Conservation (phyloP, 148 eudicot species). For the Rhododendron mucronatum region DNA sequence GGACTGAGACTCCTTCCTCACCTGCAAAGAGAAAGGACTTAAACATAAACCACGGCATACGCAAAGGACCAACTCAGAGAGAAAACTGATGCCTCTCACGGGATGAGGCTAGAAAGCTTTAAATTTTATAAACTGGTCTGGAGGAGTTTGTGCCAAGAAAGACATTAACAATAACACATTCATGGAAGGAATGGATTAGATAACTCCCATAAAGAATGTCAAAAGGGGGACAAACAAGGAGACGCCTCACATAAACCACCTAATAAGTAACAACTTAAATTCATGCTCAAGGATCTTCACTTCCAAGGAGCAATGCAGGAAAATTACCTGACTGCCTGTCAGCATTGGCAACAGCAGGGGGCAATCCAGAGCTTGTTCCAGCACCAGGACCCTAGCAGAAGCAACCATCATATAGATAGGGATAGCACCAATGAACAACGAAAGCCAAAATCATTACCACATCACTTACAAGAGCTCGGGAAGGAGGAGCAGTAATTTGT, state of each 20-base stretch:
- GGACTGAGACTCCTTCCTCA: slow-evolving; percentile 53
- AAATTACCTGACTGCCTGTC: slow-evolving; percentile 50
- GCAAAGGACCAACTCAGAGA: background rate
- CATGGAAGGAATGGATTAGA: background rate
- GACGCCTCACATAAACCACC: slow-evolving; percentile 3
- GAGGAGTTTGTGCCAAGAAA: background rate
- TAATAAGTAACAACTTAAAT: background rate
- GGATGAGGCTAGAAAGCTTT: background rate
- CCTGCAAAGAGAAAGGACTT: slow-evolving; percentile 30
- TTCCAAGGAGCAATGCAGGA: background rate
- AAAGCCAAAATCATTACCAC: background rate
- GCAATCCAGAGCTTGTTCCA: slow-evolving; percentile 71
- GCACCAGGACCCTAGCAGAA: slow-evolving; percentile 54
- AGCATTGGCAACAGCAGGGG: slow-evolving; percentile 59
- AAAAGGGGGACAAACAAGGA: background rate
- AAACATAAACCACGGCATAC: background rate
- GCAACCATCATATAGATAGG: slow-evolving; percentile 1
- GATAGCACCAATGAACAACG: background rate
- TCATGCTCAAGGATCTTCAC: background rate
- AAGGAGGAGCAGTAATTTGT: slow-evolving; percentile 72
- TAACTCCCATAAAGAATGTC: background rate
- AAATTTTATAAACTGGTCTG: background rate
- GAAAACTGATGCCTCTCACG: background rate
- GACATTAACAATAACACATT: background rate
- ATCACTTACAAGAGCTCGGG: slow-evolving; percentile 56